Conservation (phyloP, 352 stramenopile species). For the Albugo candida region DNA sequence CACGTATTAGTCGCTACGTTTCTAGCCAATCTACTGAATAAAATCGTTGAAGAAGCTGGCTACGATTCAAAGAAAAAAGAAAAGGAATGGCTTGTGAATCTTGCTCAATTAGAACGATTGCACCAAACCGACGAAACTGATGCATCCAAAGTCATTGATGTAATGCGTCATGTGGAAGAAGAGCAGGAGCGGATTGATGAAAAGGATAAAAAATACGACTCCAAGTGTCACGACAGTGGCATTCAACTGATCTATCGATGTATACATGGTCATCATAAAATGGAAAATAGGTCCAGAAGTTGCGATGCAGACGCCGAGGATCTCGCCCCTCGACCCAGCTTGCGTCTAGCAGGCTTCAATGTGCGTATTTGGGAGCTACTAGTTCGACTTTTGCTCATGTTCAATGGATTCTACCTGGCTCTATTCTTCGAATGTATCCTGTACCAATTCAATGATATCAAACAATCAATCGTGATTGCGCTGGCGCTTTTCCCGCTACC, state of each 20-base stretch:
- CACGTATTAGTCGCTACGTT: constrained; percentile 23
- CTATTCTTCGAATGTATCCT: constrained; percentile 39
- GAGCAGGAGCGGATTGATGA: neutral
- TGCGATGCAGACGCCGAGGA: too few relatives aligned
- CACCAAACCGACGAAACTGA: constrained; percentile 8
- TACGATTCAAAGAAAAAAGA: constrained; percentile 6
- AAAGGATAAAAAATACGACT: too few relatives aligned
- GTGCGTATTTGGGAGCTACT: constrained; percentile 21
- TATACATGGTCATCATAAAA: too few relatives aligned
- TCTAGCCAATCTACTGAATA: constrained; percentile 8
- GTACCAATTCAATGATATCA: constrained; percentile 20
- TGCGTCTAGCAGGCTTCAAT: neutral
- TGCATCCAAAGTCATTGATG: constrained; percentile 7
- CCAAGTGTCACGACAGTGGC: too few relatives aligned
- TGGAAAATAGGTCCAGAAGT: too few relatives aligned
- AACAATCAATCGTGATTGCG: constrained; percentile 6
- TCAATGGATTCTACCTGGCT: constrained; percentile 47
- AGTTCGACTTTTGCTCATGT: constrained; percentile 35
- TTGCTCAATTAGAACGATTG: constrained; percentile 8
- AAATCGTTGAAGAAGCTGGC: constrained; percentile 10
- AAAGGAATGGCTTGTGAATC: constrained; percentile 7
- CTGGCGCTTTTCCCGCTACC: constrained; percentile 17
- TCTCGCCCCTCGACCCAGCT: too few relatives aligned
- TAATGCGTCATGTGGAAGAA: constrained; percentile 12
- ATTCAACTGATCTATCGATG: too few relatives aligned